Percentiles rank a stretch among this genome's conserved stretches.
Conservation (phyloP, 768 basidiomycete species). For the Coprinellus micaceus region DNA sequence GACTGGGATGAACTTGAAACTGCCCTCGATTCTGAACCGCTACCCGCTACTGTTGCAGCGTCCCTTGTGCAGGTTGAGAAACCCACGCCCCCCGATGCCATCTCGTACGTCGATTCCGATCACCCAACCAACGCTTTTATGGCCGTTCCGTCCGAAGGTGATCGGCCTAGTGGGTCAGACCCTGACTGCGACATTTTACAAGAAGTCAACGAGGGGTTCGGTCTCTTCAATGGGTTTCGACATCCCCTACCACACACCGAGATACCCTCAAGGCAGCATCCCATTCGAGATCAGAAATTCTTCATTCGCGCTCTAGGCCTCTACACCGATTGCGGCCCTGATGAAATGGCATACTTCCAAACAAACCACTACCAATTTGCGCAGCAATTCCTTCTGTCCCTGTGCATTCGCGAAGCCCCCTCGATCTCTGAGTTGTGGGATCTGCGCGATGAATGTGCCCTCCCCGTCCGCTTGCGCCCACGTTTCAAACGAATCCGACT, state of each 20-base stretch:
- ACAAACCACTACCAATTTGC: background rate
- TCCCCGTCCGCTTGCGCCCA: background rate
- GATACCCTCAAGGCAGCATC: too few relatives aligned
- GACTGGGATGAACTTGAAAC: too few relatives aligned
- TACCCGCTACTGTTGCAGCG: background rate
- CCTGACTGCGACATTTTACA: background rate
- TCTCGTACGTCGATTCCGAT: background rate
- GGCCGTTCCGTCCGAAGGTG: background rate
- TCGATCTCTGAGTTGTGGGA: background rate
- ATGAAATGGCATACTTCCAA: background rate
- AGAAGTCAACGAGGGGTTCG: too few relatives aligned
- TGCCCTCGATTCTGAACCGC: background rate
- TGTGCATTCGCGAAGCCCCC: background rate
- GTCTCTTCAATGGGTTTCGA: too few relatives aligned
- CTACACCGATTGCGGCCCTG: too few relatives aligned
- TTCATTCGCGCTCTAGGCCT: too few relatives aligned
- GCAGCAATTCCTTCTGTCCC: background rate
- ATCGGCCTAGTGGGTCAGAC: background rate
- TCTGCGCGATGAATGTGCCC: background rate
- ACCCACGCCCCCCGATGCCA: background rate
- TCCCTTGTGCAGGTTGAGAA: background rate
- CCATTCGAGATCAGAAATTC: too few relatives aligned
- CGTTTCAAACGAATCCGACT: background rate
- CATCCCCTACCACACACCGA: too few relatives aligned
- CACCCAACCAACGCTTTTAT: background rate